Evolutionary conservation across 805 yeast genomes (phyloP), one percentile per base, ranked within the genome.

Genomic region (Blastobotrys parvus): DNA sequence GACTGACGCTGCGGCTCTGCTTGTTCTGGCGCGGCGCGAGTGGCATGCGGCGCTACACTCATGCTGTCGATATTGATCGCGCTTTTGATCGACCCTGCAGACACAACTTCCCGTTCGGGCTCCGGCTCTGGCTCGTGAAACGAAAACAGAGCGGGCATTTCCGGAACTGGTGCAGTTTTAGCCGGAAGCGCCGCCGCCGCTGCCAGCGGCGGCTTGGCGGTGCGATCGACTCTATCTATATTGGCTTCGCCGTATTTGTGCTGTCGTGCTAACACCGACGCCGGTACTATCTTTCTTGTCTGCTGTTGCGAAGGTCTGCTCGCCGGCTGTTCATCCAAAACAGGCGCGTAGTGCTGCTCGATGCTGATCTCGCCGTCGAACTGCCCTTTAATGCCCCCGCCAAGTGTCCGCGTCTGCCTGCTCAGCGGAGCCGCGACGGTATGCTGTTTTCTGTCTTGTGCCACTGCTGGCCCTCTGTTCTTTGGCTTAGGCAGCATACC

Each of bases 361-460:
- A 36, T 4, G 15, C 22, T 32, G 8, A 51, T 35, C 17, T 51
- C 54, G 3, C 56, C 56, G 23, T 52, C 56, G 36, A 51, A 51
- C 20, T 29, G 32, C 8, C 36, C 23, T 42, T 39, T 43, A 3
- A 46, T 18, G 7, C 52, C 52, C 1, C 52, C 54, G n/a, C 55
- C 55, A 2, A 51, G 37, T 8, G 44, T 44, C 19, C 48, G 15
- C 15, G 45, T 35, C 37, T 34, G 19, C 17, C 41, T 25, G 30
- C 48, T 45, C 8, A 46, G 18, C 3, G 49, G 48, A 15, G 49
- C 50, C 11, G 29, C 29, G 11, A 25, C 11, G 29, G 29, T 25
- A 11, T 25, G 7, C 10, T 25, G 29, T 25, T 25, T 7, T 21
- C 25, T 18, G 22, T 4, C 10, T 20, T 21, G 18, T n/a, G 16